Base-by-base conservation (phyloP, 768 basidiomycete genomes). In the Tricholoma furcatifolium region DNA sequence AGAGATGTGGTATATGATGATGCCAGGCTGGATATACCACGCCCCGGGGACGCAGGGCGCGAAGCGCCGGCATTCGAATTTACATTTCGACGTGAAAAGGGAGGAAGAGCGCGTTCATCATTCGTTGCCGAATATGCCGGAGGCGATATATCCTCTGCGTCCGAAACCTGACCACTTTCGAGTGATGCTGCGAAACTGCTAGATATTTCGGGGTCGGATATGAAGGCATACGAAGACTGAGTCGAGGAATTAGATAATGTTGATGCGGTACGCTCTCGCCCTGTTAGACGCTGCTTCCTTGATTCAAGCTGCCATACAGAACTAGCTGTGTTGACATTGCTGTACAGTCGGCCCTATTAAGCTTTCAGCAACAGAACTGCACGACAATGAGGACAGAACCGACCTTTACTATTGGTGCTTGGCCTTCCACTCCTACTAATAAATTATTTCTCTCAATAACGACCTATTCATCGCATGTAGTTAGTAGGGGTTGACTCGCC, bases 121-220 rank as follows among this genome's bases (percentile, higher is more conserved):
- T 71, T 75, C 3, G 87, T 85, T 1, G 89, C 87, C 1, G 84
- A 83, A 21, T 83, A 63, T 0, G 75, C 82, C 0, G 87, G 85
- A 2, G 81, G 64, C 10, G 72, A 73, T 36, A 72, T 65, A 55
- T 91, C 88, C 50, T 91, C 90, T 12, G 75, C 74, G 54, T 92
- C 90, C 20, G 90, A 91, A 10, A 78, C 77, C 23, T 83, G 84
- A 12, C 75, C 84, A 58, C 86, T 87, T 63, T 89, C 90, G 3
- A 91, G 76, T 24, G 89, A 91, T 6, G 87, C 88, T 1, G 88
- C 87, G 58, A 91, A 91, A 65, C 86, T 88, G 69, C 88, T 91
- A 4, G 89, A 89, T 47, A 91, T 86, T 58, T 92, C 90, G 2
- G 83, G 83, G 60, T 92, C 90, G n/a, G 90, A 91, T 8, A 92